Base-by-base conservation (phyloP, 1,284 basidiomycete genomes). In the Sanguinoderma infundibulare region DNA sequence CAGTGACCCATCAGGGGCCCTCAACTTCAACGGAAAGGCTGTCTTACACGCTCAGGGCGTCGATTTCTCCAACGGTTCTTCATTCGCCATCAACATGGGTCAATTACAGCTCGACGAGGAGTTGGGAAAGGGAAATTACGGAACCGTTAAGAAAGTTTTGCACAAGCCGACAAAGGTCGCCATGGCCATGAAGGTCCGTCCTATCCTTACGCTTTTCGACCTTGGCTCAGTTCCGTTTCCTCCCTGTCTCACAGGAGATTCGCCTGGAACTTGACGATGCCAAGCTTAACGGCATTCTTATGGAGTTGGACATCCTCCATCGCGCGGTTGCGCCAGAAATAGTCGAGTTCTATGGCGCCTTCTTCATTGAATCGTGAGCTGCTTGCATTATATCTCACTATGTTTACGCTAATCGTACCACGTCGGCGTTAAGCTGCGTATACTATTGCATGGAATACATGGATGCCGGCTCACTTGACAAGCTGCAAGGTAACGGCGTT, bases 381-480 rank as follows among this genome's bases (percentile, higher is more conserved):
- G 3, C 3, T 39, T 46, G 15, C 20, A 30, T 22, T 15, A 20
- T n/a, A 14, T 20, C 5, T 7, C 20, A 22, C 6, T 24, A 34
- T 22, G 36, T 14, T 51, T 46, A 32, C 22, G 40, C 30, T 34
- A 51, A 49, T 34, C 34, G 30, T 34, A 38, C 56, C 30, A 53
- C 20, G 2, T 53, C 22, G n/a, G 15, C 8, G 39, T 24, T 22
- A 6, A 74, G 73, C 35, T 74, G 73, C 53, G 74, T 99, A 38
- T 98, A 98, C 78, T 98, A 98, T 77, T 98, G 97, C 79, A 98
- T 99, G 96, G 97, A 99, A 80, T 95, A 91, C 78, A 98, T 99
- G 97, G 96, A 99, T 72, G 95, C 94, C 2, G 95, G 96, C 17
- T 93, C 90, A 59, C 82, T 99, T 52, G 97, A 98, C 75, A 95